Percentiles rank a stretch among this genome's conserved stretches.
phyloP scores from a whole-genome alignment of 108 stramenopile species.

The Pseudonitzschia multiseries region DNA sequence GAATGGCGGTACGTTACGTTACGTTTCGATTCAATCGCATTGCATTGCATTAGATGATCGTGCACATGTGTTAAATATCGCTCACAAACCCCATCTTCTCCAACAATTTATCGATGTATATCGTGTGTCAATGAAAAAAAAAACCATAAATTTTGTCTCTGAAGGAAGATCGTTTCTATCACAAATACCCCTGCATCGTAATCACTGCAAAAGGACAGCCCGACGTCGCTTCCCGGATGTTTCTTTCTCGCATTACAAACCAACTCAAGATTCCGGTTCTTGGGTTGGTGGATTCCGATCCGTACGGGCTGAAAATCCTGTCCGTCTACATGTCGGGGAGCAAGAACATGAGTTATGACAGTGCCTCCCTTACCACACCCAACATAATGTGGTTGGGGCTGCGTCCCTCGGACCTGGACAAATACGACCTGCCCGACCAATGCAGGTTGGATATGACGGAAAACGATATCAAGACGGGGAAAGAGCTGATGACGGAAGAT shows the following conservation, averaged over 20 bases:
- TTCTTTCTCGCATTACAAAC: conserved; percentile 70
- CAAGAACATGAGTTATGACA: conserved; percentile 97
- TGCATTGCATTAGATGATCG: not conserved
- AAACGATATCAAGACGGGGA: conserved; percentile 95
- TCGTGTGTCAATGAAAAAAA: not conserved
- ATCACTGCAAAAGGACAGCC: conserved; percentile 99
- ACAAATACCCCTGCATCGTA: conserved; percentile 96
- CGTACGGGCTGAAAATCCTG: conserved; percentile 97
- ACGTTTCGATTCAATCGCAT: too few relatives aligned
- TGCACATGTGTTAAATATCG: not conserved
- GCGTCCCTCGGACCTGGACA: conserved; percentile 92
- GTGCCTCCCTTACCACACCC: conserved; percentile 93
- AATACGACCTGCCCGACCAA: conserved; percentile 75
- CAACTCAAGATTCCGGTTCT: conserved; percentile 95
- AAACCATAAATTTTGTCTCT: too few relatives aligned
- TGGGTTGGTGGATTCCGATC: conserved; percentile 96
- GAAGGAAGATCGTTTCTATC: conserved; percentile 95
- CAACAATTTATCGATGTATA: not conserved
- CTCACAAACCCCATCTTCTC: not conserved
- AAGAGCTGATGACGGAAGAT: conserved; percentile 92
- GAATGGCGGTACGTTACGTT: conserved; percentile 86
- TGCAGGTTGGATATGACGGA: conserved; percentile 97
- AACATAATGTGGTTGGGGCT: conserved; percentile 95
- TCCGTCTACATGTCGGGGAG: conserved; percentile 92
- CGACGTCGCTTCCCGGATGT: conserved; percentile 90